phyloP scores from a whole-genome alignment of 1,284 basidiomycete species.

The Papiliotrema terrestris region DNA sequence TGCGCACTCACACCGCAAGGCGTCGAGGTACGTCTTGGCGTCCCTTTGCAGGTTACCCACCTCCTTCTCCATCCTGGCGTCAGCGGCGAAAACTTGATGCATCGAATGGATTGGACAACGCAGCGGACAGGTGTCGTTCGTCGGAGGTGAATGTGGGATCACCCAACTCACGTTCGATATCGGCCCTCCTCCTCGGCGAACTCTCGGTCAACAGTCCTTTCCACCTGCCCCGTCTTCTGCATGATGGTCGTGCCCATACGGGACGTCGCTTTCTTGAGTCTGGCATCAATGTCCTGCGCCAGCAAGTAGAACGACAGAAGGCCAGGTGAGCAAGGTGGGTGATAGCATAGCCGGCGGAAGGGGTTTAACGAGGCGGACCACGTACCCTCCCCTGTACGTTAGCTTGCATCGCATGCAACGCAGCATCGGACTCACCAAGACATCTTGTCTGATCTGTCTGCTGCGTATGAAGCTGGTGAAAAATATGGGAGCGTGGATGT shows the following conservation, averaged over 20 bases:
- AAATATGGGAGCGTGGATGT: neutral
- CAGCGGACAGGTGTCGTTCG: no score
- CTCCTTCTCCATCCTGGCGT: conserved; percentile 87
- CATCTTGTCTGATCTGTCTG: conserved; percentile 9
- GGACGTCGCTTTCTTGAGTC: conserved; percentile 92
- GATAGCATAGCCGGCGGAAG: neutral
- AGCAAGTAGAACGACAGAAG: neutral
- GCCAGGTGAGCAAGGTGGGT: neutral
- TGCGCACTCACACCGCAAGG: conserved; percentile 70
- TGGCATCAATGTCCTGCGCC: conserved; percentile 33
- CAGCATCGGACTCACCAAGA: conserved; percentile 19
- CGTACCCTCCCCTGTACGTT: conserved; percentile 27
- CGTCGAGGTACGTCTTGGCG: conserved; percentile 90
- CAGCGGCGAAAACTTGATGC: neutral
- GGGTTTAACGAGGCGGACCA: conserved; percentile 2
- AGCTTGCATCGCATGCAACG: conserved; percentile 1
- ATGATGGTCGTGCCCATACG: conserved; percentile 88
- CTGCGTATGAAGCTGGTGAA: neutral
- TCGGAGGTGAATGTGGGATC: no score
- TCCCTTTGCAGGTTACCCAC: conserved; percentile 88
- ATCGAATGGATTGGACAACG: no score
- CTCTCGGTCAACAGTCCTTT: conserved; percentile 89
- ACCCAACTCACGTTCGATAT: conserved; percentile 70
- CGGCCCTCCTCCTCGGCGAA: conserved; percentile 90
- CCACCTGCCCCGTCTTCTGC: conserved; percentile 97